Conservation (phyloP, 768 basidiomycete genomes). For the Pleurotus tuber-regium region DNA sequence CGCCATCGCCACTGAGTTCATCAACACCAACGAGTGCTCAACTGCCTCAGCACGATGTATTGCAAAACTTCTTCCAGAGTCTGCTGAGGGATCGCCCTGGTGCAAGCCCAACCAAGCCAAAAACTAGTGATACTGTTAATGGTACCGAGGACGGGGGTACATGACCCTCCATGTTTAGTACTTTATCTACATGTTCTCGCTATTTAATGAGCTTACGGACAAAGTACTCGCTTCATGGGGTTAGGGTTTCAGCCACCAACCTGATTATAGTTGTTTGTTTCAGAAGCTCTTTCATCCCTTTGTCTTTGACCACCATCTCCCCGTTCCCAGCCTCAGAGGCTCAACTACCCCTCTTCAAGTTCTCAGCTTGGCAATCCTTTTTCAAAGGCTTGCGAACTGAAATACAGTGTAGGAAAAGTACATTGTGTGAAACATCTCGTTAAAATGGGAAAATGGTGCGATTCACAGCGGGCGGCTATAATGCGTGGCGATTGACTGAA, state of each 20-base stretch:
- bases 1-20: slow-evolving; percentile 33
- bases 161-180: slow-evolving; percentile 16
- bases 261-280: slow-evolving; percentile 12
- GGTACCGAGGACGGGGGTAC: slow-evolving; percentile 36
- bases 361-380: slow-evolving; percentile 7
- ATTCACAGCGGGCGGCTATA: slow-evolving; percentile 12
- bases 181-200: slow-evolving; percentile 13
- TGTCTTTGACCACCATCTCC: slow-evolving; percentile 12
- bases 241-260: slow-evolving; percentile 11
- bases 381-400: neutral
- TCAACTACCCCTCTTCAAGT: neutral
- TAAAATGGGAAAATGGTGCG: slow-evolving; percentile 74
- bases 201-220: neutral
- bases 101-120: slow-evolving; percentile 22
- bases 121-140: slow-evolving; percentile 30
- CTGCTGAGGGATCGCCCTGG: slow-evolving; percentile 62
- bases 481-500: neutral
- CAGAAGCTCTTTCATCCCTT: slow-evolving; percentile 2
- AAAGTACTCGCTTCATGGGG: neutral
- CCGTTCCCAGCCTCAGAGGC: neutral
- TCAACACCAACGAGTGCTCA: slow-evolving; percentile 53
- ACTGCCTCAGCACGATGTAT: slow-evolving; percentile 69
- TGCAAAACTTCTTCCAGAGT: slow-evolving; percentile 88
- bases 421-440: slow-evolving; percentile 4
- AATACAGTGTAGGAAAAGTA: neutral